Percentiles rank a stretch among this genome's conserved stretches.
Evolutionary conservation across 1,284 basidiomycete genomes (phyloP).

Genomic region (Coriolopsis trogii): DNA sequence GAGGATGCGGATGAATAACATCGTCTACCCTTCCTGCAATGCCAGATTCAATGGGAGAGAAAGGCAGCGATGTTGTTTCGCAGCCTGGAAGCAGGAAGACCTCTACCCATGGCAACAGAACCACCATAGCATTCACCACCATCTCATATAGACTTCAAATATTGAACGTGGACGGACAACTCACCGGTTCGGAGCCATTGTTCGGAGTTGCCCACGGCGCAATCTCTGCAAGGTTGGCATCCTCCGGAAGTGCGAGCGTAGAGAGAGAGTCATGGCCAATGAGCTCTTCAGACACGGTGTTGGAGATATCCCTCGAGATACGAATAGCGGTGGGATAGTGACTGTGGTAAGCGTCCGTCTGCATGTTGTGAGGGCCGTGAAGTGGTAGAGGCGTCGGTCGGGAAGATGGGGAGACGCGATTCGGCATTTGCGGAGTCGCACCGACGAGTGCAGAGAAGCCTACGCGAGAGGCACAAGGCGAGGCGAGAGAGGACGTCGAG

Average conservation of each 20-base stretch:
- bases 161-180: background rate
- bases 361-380: slow-evolving; percentile 20
- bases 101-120: too few species aligned
- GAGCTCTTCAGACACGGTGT: slow-evolving; percentile 14
- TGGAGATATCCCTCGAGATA: slow-evolving; percentile 21
- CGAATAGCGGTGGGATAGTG: slow-evolving; percentile 21
- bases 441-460: background rate
- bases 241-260: slow-evolving; percentile 16
- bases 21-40: too few species aligned
- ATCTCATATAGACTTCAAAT: too few species aligned
- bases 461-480: background rate
- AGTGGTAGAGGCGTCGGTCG: slow-evolving; percentile 14
- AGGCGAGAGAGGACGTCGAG: background rate
- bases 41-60: too few species aligned
- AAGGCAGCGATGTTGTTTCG: too few species aligned
- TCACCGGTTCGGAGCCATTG: slow-evolving; percentile 22
- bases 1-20: too few species aligned
- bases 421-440: slow-evolving; percentile 13
- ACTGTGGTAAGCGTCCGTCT: slow-evolving; percentile 14
- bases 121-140: too few species aligned
- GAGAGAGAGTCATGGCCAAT: slow-evolving; percentile 19
- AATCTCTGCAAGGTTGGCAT: slow-evolving; percentile 21
- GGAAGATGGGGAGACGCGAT: slow-evolving; percentile 16
- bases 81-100: too few species aligned
- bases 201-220: slow-evolving; percentile 22